These are phyloP conservation scores for Biscogniauxia mediterranea DNA, from an alignment of 2,329 filamentous ascomycete genomes.

Conservation along the genomic window DNA sequence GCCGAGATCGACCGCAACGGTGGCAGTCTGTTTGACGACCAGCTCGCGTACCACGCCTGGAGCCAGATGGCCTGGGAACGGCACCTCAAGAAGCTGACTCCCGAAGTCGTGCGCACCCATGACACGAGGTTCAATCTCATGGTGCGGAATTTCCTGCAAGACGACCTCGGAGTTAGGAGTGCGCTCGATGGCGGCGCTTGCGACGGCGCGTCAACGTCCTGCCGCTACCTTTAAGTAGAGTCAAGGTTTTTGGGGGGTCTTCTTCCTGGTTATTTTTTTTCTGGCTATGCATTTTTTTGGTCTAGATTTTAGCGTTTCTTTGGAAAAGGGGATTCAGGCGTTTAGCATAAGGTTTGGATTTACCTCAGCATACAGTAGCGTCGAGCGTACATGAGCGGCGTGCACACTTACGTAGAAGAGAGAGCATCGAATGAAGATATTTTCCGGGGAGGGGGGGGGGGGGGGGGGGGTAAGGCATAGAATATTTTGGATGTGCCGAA, in stretches of 20 bases:
- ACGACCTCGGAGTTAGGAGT: conserved; percentile 19
- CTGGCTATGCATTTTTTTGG: conserved; percentile 2
- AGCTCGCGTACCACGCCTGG: conserved; percentile 40
- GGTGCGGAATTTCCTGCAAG: conserved; percentile 31
- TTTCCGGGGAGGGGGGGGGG: no score
- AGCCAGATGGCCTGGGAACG: conserved; percentile 37
- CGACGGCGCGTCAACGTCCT: neutral
- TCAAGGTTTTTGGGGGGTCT: neutral
- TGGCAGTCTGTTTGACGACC: conserved; percentile 35
- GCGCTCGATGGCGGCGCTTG: neutral
- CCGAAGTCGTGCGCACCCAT: conserved; percentile 29
- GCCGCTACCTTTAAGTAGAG: neutral
- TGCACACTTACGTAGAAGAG: neutral
- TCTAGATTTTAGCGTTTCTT: conserved; percentile 1
- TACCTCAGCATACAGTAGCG: neutral
- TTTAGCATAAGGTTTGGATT: neutral
- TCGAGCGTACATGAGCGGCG: neutral
- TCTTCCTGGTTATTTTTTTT: neutral
- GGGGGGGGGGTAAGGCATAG: no score
- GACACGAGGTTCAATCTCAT: conserved; percentile 40
- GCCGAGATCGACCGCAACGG: conserved; percentile 31
- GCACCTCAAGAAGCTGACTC: conserved; percentile 34
- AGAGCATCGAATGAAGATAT: no score
- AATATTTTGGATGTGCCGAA: no score
- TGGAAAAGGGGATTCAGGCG: neutral